Conservation (phyloP, 495 filamentous ascomycete genomes). For the Entonaema liquescens region DNA sequence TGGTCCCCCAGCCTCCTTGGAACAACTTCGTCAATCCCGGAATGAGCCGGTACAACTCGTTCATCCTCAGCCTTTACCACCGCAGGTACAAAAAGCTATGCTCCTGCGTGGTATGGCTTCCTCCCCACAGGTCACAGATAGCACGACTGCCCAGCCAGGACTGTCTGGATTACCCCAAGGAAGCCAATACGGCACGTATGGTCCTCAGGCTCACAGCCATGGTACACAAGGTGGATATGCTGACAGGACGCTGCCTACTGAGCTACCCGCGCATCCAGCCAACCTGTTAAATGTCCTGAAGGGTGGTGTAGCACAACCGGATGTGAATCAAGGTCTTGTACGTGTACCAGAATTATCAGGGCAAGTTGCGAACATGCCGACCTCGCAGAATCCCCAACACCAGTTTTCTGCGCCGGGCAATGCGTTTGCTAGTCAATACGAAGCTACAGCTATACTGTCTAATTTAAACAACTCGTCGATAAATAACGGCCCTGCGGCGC, state of each 20-base stretch:
- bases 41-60: constrained; percentile 55
- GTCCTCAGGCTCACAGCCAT: constrained; percentile 5
- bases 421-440: constrained; percentile 35
- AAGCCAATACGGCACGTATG: constrained; percentile 22
- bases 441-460: constrained; percentile 15
- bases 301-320: constrained; percentile 31
- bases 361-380: constrained; percentile 26
- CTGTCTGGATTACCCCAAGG: constrained; percentile 44
- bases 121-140: constrained; percentile 29
- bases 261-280: constrained; percentile 70
- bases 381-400: constrained; percentile 13
- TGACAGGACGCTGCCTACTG: constrained; percentile 64
- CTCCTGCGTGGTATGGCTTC: constrained; percentile 41
- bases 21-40: constrained; percentile 21
- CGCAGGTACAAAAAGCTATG: constrained; percentile 57
- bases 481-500: constrained; percentile 10
- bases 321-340: constrained; percentile 11
- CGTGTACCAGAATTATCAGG: constrained; percentile 11
- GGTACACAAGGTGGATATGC: constrained; percentile 41
- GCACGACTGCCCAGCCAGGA: constrained; percentile 27
- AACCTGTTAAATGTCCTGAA: constrained; percentile 74
- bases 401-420: constrained; percentile 30
- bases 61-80: constrained; percentile 64
- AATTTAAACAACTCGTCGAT: constrained; percentile 10
- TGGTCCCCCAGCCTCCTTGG: constrained; percentile 12